Evolutionary conservation across 1,284 basidiomycete genomes (phyloP).

Genomic region (Pisolithus thermaeus): DNA sequence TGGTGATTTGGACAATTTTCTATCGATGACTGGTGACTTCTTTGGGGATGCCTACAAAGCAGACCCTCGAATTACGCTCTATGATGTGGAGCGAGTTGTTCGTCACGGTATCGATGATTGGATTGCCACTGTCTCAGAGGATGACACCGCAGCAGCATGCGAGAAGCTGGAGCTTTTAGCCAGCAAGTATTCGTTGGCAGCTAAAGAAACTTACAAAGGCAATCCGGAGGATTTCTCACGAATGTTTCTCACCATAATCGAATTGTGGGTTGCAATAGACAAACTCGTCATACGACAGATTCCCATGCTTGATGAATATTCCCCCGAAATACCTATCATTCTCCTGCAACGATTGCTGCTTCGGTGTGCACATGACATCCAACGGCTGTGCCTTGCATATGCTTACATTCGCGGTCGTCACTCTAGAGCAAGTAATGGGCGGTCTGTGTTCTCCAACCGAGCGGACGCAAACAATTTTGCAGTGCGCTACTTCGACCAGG

Average conservation of each 20-base stretch:
- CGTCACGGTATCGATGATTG: slow-evolving; percentile 26
- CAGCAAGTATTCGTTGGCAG: slow-evolving; percentile 23
- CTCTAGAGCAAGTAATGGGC: background rate
- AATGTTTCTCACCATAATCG: slow-evolving; percentile 37
- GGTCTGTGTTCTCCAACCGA: slow-evolving; percentile 21
- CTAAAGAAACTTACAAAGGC: slow-evolving; percentile 22
- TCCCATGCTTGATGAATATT: slow-evolving; percentile 36
- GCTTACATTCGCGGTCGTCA: slow-evolving; percentile 29
- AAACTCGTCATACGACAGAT: slow-evolving; percentile 26
- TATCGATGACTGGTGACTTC: slow-evolving; percentile 12
- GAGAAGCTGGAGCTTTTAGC: slow-evolving; percentile 21
- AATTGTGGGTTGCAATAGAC: slow-evolving; percentile 44
- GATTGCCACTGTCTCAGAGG: slow-evolving; percentile 14
- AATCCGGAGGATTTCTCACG: slow-evolving; percentile 39
- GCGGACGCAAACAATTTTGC: slow-evolving; percentile 17
- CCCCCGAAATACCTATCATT: slow-evolving; percentile 36
- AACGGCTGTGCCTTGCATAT: slow-evolving; percentile 22
- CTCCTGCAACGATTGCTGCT: slow-evolving; percentile 38
- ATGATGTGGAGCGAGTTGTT: slow-evolving; percentile 33
- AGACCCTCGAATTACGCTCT: slow-evolving; percentile 21
- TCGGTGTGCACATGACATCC: slow-evolving; percentile 22
- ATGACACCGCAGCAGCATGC: slow-evolving; percentile 10
- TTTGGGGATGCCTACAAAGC: slow-evolving; percentile 11
- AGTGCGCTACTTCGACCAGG: slow-evolving; percentile 25
- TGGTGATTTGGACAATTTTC: slow-evolving; percentile 18